Evolutionary conservation across 208 protist genomes (phyloP).

Genomic region (Acanthamoeba lenticulata): DNA sequence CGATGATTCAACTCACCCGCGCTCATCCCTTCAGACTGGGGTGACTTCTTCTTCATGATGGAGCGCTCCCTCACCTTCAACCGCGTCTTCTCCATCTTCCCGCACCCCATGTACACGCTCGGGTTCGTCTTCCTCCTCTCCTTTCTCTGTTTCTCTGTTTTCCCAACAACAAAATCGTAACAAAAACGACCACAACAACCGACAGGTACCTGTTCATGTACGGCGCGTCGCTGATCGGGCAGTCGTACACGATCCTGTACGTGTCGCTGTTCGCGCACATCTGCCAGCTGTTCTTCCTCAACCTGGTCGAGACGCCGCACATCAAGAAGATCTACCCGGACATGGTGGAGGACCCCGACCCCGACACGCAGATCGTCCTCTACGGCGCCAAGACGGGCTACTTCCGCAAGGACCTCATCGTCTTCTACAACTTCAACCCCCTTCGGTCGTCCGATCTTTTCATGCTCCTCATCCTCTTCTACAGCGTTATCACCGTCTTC

Average conservation of each 20-base stretch:
- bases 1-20: background rate
- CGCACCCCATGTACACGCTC: conserved; percentile 96
- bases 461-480: conserved; percentile 86
- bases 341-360: conserved; percentile 74
- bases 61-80: conserved; percentile 94
- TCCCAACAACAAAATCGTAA: background rate
- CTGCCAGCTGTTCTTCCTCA: conserved; percentile 93
- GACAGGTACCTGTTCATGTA: conserved; percentile 93
- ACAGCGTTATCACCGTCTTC: conserved; percentile 83
- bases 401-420: conserved; percentile 83
- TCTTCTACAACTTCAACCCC: conserved; percentile 88
- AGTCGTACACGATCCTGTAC: conserved; percentile 94
- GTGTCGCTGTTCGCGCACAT: conserved; percentile 93
- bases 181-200: background rate
- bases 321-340: conserved; percentile 84
- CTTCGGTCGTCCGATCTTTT: conserved; percentile 87
- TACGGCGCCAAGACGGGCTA: conserved; percentile 63
- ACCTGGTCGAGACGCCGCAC: conserved; percentile 93
- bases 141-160: background rate
- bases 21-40: conserved; percentile 87
- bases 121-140: conserved; percentile 74
- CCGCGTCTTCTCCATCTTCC: conserved; percentile 95
- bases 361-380: conserved; percentile 61
- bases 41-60: conserved; percentile 96
- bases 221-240: conserved; percentile 91